Percentiles rank a stretch among this genome's conserved stretches.
These are phyloP conservation scores for Alliaria petiolata DNA, from an alignment of 345 rosid genomes.

Conservation along the genomic window DNA sequence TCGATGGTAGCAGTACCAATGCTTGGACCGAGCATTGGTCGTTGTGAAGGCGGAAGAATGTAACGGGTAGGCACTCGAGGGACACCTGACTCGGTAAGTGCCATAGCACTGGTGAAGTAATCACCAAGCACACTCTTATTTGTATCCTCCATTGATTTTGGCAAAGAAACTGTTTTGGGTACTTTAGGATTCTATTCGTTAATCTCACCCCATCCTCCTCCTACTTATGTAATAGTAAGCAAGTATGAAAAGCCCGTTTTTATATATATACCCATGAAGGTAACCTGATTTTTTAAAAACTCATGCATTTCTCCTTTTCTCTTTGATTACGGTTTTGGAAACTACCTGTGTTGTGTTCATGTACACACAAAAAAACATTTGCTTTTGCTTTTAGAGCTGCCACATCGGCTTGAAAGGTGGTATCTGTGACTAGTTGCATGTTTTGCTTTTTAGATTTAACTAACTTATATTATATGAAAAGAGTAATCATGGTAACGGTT, in stretches of 20 bases:
- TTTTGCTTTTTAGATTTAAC: constrained; percentile 7
- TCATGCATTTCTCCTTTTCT: not conserved
- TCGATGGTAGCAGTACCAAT: not conserved
- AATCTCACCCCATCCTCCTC: not conserved
- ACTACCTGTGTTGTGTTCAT: too few relatives aligned
- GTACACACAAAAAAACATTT: not conserved
- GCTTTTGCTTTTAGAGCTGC: not conserved
- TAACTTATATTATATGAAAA: constrained; percentile 2
- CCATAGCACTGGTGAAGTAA: constrained; percentile 27
- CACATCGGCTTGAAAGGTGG: constrained; percentile 18
- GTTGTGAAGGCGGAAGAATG: constrained; percentile 33
- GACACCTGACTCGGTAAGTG: constrained; percentile 20
- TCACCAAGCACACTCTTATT: not conserved
- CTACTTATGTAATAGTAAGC: not conserved
- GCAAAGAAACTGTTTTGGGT: not conserved
- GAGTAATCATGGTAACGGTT: not conserved
- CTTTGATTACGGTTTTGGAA: constrained; percentile 20
- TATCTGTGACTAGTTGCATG: constrained; percentile 32
- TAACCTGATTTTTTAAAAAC: not conserved
- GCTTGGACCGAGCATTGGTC: constrained; percentile 16
- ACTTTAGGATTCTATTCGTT: not conserved
- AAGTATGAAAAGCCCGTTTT: not conserved
- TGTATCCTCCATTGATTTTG: constrained; percentile 22
- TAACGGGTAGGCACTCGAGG: constrained; percentile 24
- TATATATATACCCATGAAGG: constrained; percentile 12